Evolutionary conservation across 2,329 filamentous ascomycete species (phyloP), one percentile per base, ranked within the genome.

Genomic region (Pseudogymnoascus sp.): DNA sequence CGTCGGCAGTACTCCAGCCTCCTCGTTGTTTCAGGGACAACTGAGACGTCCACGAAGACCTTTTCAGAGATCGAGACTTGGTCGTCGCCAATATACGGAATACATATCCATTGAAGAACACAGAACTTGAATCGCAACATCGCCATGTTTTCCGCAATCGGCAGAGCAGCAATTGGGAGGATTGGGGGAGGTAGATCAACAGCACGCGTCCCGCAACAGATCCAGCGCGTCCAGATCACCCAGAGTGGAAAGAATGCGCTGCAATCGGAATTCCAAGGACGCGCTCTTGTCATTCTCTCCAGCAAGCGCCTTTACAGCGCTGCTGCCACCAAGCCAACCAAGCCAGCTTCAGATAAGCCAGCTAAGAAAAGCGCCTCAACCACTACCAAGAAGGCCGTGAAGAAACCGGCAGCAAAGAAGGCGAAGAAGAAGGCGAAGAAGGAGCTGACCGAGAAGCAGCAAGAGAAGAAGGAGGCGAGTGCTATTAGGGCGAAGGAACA

Each of bases 101-200:
- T 40, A 40, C 5, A 40, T 21, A 18, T 60, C 33, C 14, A 40
- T 60, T 23, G 14, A 60, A 38, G 21, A 40, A 38, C 14, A 25
- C 21, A 42, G 12, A 42, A 38, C 38, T 25, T 40, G 18, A 25
- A 42, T 31, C 38, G 14, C 33, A 60, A 3, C n/a, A 37, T 61
- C 47, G 67, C 59, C 62, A 75, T 75, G 74, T 65, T 74, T 62
- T 70, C 71, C 47, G 67, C 66, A 53, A 69, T 72, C 63, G 69
- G 72, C 62, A 71, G 73, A 62, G 68, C 70, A 28, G 68, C 73
- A 12, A 63, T 72, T 18, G 65, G 68, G 61, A 69, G 72, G 63
- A 64, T 68, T 53, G 42, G 64, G 61, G 60, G 65, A 66, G 47
- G 65, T 65, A 59, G 66, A 47, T 69, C 70, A 68, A 67, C 70